Percentiles rank a stretch among this genome's conserved stretches.
Conservation (phyloP, 495 filamentous ascomycete genomes). For the Aspergillus cavernicola region DNA sequence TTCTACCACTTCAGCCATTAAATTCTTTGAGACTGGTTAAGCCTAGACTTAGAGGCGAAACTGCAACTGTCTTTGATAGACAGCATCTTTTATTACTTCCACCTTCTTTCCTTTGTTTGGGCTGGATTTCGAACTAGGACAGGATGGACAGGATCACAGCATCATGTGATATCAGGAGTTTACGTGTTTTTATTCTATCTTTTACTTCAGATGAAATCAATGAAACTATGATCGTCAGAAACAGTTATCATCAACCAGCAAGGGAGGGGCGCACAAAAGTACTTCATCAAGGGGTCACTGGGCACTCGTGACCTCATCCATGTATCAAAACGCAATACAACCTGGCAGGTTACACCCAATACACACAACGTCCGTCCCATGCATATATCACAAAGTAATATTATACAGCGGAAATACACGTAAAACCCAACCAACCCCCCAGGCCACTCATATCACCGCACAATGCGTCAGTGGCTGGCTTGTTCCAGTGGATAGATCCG, state of each 20-base stretch:
- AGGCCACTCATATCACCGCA: conserved; percentile 2
- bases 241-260: background rate
- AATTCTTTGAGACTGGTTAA: conserved; percentile 1
- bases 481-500: background rate
- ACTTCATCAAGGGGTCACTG: background rate
- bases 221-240: background rate
- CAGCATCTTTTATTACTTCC: background rate
- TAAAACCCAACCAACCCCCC: background rate
- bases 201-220: background rate
- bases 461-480: conserved; percentile 8
- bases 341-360: background rate
- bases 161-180: background rate
- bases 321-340: background rate
- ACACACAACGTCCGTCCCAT: too few relatives aligned
- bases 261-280: conserved; percentile 1
- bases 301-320: background rate
- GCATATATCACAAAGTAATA: background rate
- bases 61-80: conserved; percentile 9
- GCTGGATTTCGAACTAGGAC: background rate
- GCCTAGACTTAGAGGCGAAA: conserved; percentile 10
- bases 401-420: too few relatives aligned
- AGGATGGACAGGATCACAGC: too few relatives aligned
- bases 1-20: background rate
- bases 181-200: background rate
- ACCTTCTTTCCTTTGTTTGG: background rate